phyloP scores from a whole-genome alignment of 768 basidiomycete species.

The Mycena haematopus region DNA sequence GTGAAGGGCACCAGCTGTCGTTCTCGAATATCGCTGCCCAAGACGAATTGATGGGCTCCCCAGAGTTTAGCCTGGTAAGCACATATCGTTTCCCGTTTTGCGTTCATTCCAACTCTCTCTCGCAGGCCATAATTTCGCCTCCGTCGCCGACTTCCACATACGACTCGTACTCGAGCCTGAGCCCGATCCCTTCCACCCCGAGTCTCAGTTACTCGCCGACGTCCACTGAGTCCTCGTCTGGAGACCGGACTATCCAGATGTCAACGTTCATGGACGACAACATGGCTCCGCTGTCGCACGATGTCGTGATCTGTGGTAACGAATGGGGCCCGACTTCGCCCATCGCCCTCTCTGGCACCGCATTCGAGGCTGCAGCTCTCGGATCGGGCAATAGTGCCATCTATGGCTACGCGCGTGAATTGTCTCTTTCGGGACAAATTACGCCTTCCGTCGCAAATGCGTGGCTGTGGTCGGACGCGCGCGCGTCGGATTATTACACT shows the following conservation, averaged over 20 bases:
- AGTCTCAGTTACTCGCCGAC: conserved; percentile 65
- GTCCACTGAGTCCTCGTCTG: conserved; percentile 61
- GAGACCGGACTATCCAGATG: conserved; percentile 65
- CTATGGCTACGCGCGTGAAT: no score
- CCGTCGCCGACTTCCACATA: conserved; percentile 19
- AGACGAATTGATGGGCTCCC: conserved; percentile 27
- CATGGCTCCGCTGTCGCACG: conserved; percentile 31
- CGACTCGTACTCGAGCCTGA: conserved; percentile 40
- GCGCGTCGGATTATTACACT: background rate
- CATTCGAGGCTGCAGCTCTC: conserved; percentile 16
- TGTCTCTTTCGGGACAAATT: background rate
- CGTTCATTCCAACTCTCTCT: conserved; percentile 4
- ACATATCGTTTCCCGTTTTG: background rate
- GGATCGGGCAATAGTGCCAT: background rate
- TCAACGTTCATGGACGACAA: conserved; percentile 55
- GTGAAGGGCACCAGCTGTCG: conserved; percentile 25
- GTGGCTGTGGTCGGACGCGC: conserved; percentile 12
- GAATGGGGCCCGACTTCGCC: conserved; percentile 15
- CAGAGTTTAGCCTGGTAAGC: conserved; percentile 19
- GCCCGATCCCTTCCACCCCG: conserved; percentile 60
- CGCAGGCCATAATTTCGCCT: conserved; percentile 10
- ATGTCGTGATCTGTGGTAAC: conserved; percentile 14
- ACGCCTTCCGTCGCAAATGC: background rate
- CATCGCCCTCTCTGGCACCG: conserved; percentile 25
- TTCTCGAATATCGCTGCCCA: conserved; percentile 26